A percentile compares a stretch with the other conserved stretches of the same genome.
Conservation (phyloP, 2,329 filamentous ascomycete species). For the Fusarium pininemorale region DNA sequence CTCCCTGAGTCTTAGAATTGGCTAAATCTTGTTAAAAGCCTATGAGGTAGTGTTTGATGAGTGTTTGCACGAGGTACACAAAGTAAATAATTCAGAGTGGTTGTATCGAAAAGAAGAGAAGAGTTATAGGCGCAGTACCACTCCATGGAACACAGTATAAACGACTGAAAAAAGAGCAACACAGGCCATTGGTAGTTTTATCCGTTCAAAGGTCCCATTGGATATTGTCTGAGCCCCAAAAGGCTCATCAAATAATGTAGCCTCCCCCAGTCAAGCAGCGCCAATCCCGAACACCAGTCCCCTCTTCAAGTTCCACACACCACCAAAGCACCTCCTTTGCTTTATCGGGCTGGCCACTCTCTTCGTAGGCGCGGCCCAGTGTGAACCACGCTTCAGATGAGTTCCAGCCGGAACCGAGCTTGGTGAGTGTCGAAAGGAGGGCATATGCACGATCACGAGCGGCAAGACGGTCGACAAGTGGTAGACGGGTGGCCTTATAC, state of each 20-base stretch:
- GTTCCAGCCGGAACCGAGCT: slow-evolving; percentile 89
- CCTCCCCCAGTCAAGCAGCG: slow-evolving; percentile 71
- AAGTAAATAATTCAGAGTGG: not conserved
- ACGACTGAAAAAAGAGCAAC: not conserved
- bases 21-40: not conserved
- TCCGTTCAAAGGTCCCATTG: not conserved
- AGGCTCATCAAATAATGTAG: slow-evolving; percentile 60
- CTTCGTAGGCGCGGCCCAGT: slow-evolving; percentile 86
- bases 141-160: not conserved
- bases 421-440: slow-evolving; percentile 83
- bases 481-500: slow-evolving; percentile 69
- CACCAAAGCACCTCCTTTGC: slow-evolving; percentile 96
- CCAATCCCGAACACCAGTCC: slow-evolving; percentile 82
- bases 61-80: not conserved
- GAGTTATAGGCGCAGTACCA: not conserved
- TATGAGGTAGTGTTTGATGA: not conserved
- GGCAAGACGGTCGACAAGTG: slow-evolving; percentile 82
- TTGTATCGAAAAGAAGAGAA: slow-evolving; percentile 11
- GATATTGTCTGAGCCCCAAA: not conserved
- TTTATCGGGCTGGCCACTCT: slow-evolving; percentile 84
- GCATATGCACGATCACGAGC: slow-evolving; percentile 89
- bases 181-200: slow-evolving; percentile 1
- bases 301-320: slow-evolving; percentile 95
- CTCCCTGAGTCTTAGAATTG: not conserved
- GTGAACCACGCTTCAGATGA: slow-evolving; percentile 92